Conservation (phyloP, 2,329 filamentous ascomycete species). For the Incumbomyces lentus region DNA sequence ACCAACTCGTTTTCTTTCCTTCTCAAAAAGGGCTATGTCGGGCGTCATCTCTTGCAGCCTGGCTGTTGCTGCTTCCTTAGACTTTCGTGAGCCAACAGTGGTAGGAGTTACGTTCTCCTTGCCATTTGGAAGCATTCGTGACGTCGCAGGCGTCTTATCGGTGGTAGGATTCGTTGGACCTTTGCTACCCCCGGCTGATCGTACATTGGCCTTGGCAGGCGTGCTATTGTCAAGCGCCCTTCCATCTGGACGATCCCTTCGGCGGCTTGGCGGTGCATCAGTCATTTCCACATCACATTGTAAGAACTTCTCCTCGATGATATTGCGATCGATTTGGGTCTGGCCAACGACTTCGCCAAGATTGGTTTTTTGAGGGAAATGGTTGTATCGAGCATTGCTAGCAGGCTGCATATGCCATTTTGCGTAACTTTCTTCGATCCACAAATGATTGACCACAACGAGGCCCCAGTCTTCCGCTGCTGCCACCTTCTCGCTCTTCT, state of each 20-base stretch:
- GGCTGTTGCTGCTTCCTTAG: conserved; percentile 74
- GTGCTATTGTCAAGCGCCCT: conserved; percentile 5
- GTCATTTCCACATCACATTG: conserved; percentile 23
- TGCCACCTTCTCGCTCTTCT: conserved; percentile 81
- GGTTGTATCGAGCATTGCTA: conserved; percentile 64
- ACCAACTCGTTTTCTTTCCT: conserved; percentile 75
- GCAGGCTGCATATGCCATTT: conserved; percentile 68
- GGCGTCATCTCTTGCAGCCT: conserved; percentile 66
- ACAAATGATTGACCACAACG: conserved; percentile 83
- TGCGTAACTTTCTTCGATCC: conserved; percentile 95
- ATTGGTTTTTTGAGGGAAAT: conserved; percentile 83
- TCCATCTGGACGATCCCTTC: conserved; percentile 12
- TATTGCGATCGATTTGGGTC: conserved; percentile 65
- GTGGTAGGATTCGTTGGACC: conserved; percentile 24
- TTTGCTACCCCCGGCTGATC: conserved; percentile 21
- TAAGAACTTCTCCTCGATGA: conserved; percentile 61
- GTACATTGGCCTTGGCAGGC: conserved; percentile 15
- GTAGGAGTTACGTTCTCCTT: conserved; percentile 81
- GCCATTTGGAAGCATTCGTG: conserved; percentile 44
- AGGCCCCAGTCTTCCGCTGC: conserved; percentile 90
- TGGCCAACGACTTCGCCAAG: conserved; percentile 87
- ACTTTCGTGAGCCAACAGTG: conserved; percentile 67
- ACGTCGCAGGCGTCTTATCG: conserved; percentile 44
- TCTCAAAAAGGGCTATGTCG: conserved; percentile 84
- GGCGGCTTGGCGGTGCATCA: conserved; percentile 6